Evolutionary conservation across 257 asterid species (phyloP), one percentile per base, ranked within the genome.

Genomic region (Lithospermum erythrorhizon): DNA sequence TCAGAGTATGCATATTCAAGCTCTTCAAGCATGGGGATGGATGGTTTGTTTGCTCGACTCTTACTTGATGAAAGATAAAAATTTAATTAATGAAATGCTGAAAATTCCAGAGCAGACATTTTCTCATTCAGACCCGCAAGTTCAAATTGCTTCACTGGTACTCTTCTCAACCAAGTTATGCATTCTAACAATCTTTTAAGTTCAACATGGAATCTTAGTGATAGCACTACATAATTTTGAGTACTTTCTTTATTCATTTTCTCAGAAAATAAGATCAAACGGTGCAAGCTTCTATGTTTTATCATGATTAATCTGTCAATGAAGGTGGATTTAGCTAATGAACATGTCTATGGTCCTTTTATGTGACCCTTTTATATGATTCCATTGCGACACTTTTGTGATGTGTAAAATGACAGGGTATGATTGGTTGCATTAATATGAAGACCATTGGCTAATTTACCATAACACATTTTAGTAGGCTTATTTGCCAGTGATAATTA

Each of bases 11-110:
- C 83, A 80, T 79, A 78, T 81, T 71, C 90, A 76, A 70, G 62
- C 85, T 71, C 68, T 88, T 61, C 87, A 78, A 83, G 95, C 87
- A 64, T 88, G 95, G 96, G 74, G 85, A 69, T 88, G 95, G 95
- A 81, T 79, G 69, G 68, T 85, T 69, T 80, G 81, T 75, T 74
- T 88, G 67, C 88, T 88, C 30, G 95, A 90, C 72, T 79, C 87
- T 59, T 70, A 64, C 72, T 77, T 73, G 61, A 65, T 73, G 69
- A 85, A 81, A 68, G 56, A 74, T 61, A 88, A 85, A 78, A 74
- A 67, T 61, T 60, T 85, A 70, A 75, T 85, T 55, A 88, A 88
- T 78, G 87, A 83, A 64, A 81, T 88, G 93, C 82, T 88, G 69
- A 82, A 88, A 74, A 71, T 88, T 65, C 75, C 87, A 59, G 83